Base-by-base conservation (phyloP, 148 eudicot genomes). In the Heliamphora exappendiculata region DNA sequence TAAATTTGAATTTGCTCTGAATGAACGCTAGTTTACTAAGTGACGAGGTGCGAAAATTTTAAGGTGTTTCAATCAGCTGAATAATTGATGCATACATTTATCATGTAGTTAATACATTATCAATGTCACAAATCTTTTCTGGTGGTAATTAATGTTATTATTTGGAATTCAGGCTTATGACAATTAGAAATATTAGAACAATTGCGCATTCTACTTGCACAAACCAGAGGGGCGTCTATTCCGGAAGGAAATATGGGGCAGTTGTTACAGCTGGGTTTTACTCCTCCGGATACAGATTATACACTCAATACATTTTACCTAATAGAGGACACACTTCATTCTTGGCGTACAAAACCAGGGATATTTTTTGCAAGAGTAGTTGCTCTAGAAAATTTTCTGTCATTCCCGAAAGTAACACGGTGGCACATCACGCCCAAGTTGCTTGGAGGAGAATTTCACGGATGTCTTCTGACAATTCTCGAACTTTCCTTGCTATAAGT, bases 361-460 rank as follows among this genome's bases (percentile, higher is more conserved):
- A 80, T 69, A 57, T 51, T 73, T 33, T 82, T 68, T 67, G 42
- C 72, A 91, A 71, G 63, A 62, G 74, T 76, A 82, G 70, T 65
- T 76, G 73, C 65, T 34, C 80, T 53, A 85, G 81, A 75, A 78
- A 70, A 67, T 88, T 79, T 74, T 80, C 88, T 33, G 62, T 77
- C 37, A 20, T 76, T 58, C 67, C 84, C 39, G 81, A 80, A 29
- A 83, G 76, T 81, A 82, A 75, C 28, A 64, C 80, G 37, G 60
- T 85, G 70, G 75, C 84, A n/a, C 82, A 82, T 73, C 87, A 84
- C 81, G 95, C 93, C 59, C 93, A 85, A 79, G 78, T 73, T 84
- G 86, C 89, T 78, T 92, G 94, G 93, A 95, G 81, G 78, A 85
- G 83, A 50, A 55, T 95, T 60, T 80, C 84, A 8, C 83, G 78